phyloP scores from a whole-genome alignment of 2,329 filamentous ascomycete species.

The Fusarium sarcochroum region DNA sequence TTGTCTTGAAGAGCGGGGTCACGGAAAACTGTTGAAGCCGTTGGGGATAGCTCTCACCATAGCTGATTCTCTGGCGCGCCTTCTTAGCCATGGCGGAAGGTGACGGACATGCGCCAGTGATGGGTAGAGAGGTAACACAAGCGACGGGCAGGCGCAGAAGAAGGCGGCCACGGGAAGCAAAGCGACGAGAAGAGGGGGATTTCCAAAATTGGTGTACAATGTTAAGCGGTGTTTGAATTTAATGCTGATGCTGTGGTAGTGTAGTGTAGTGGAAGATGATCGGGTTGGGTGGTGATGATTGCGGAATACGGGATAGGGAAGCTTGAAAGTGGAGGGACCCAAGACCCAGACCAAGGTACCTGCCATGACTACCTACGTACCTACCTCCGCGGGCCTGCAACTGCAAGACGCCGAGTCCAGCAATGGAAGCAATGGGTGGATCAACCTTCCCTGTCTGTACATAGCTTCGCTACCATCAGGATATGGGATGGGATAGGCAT shows the following conservation, averaged over 20 bases:
- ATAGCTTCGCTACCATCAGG: neutral
- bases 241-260: constrained; percentile 16
- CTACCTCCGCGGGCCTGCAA: constrained; percentile 16
- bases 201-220: constrained; percentile 2
- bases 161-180: constrained; percentile 9
- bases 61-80: constrained; percentile 78
- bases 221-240: constrained; percentile 11
- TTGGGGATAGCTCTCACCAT: constrained; percentile 64
- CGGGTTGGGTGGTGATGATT: constrained; percentile 38
- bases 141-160: constrained; percentile 34
- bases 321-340: constrained; percentile 43
- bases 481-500: neutral
- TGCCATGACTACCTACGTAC: constrained; percentile 4
- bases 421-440: constrained; percentile 15
- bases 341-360: constrained; percentile 4
- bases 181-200: neutral
- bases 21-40: neutral
- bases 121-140: constrained; percentile 33
- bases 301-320: constrained; percentile 44
- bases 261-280: constrained; percentile 23
- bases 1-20: constrained; percentile 7
- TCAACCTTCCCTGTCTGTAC: constrained; percentile 11
- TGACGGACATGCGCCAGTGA: constrained; percentile 39
- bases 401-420: constrained; percentile 8
- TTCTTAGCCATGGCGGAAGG: constrained; percentile 72